These are phyloP conservation scores for Penicillium ucsense DNA, from an alignment of 495 filamentous ascomycete species.

Conservation along the genomic window DNA sequence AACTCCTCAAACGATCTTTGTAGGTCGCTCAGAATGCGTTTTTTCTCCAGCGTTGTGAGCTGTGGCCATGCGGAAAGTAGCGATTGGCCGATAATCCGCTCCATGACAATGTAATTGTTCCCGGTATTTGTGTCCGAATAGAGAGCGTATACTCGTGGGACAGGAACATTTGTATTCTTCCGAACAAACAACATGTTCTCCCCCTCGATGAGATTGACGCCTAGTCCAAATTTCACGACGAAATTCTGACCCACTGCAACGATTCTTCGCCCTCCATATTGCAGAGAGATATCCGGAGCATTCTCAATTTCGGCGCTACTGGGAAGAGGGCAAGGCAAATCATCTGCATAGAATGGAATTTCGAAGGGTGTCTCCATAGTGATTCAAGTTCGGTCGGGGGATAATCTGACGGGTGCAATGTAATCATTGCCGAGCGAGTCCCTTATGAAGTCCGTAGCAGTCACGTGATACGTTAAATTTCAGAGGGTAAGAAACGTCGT, in stretches of 20 bases:
- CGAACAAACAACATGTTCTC: conserved; percentile 31
- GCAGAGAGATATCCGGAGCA: conserved; percentile 12
- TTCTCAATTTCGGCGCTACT: conserved; percentile 16
- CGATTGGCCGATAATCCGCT: conserved; percentile 23
- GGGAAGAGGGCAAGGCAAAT: conserved; percentile 18
- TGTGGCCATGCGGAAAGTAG: conserved; percentile 21
- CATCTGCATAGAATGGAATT: conserved; percentile 8
- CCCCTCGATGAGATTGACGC: conserved; percentile 22
- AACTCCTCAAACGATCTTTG: conserved; percentile 22
- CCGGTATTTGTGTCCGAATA: conserved; percentile 15
- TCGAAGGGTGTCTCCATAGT: conserved; percentile 1
- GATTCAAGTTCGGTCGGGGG: background rate
- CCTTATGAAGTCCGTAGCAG: no score
- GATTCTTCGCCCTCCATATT: conserved; percentile 15
- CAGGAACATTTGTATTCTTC: conserved; percentile 18
- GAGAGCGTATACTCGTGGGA: conserved; percentile 29
- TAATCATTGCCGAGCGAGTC: no score
- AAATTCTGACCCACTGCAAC: conserved; percentile 22
- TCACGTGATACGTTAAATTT: no score
- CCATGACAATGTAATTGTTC: conserved; percentile 30
- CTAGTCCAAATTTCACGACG: conserved; percentile 28
- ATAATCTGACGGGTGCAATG: no score
- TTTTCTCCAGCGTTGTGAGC: conserved; percentile 19
- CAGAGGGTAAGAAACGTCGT: no score
- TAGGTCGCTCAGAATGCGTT: conserved; percentile 17